phyloP scores from a whole-genome alignment of 352 stramenopile genomes.

The Pythium sukuiense region DNA sequence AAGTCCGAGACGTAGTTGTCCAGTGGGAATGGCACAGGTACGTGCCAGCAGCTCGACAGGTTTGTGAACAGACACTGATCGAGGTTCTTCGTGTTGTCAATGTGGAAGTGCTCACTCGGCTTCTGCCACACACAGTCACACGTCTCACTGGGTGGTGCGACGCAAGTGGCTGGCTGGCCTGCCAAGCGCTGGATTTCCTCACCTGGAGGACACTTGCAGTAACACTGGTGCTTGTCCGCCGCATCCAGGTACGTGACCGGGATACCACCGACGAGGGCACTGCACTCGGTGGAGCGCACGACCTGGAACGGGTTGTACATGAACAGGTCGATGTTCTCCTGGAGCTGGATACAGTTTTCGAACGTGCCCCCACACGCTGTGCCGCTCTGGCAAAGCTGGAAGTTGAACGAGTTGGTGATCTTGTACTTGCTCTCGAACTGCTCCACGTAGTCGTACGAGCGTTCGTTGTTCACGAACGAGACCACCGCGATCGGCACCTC shows the following conservation, averaged over 20 bases:
- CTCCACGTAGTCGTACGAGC: conserved; percentile 37
- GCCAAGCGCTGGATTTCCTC: conserved; percentile 19
- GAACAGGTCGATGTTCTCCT: conserved; percentile 46
- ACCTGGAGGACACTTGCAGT: conserved; percentile 50
- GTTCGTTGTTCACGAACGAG: conserved; percentile 38
- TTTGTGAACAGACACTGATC: conserved; percentile 35
- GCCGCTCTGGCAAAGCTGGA: conserved; percentile 35
- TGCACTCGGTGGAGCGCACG: conserved; percentile 39
- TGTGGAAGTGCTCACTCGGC: conserved; percentile 23
- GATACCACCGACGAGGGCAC: conserved; percentile 33
- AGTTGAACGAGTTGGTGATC: conserved; percentile 41
- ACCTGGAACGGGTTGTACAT: conserved; percentile 66
- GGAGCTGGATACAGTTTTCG: conserved; percentile 38
- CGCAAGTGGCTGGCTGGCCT: conserved; percentile 3
- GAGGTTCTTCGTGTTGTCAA: conserved; percentile 27
- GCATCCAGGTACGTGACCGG: conserved; percentile 48
- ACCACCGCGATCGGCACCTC: conserved; percentile 34
- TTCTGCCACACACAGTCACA: conserved; percentile 54
- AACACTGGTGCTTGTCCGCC: conserved; percentile 42
- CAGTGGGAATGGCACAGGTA: conserved; percentile 52
- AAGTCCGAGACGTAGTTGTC: conserved; percentile 59
- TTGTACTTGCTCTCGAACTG: conserved; percentile 29
- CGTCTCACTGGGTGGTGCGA: conserved; percentile 6
- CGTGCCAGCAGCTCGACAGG: conserved; percentile 36
- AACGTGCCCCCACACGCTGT: conserved; percentile 26